Evolutionary conservation across 768 basidiomycete species (phyloP).

Genomic region (Termitomyces sp.): DNA sequence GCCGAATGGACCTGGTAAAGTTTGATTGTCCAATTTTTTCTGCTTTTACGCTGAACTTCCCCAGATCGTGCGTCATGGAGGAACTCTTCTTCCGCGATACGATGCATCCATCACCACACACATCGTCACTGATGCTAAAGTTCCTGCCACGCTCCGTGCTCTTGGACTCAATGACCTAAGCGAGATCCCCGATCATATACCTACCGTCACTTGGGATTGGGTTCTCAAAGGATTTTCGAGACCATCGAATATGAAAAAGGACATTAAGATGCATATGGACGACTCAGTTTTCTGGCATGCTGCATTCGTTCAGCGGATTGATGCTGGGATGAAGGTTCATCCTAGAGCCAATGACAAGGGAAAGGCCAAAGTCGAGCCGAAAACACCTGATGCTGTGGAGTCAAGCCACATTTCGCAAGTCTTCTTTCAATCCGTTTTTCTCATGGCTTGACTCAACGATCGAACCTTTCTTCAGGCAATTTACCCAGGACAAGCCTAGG

Average conservation of each 20-base stretch:
- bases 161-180: slow-evolving; percentile 43
- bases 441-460: neutral
- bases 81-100: slow-evolving; percentile 51
- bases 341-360: slow-evolving; percentile 19
- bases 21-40: slow-evolving; percentile 8
- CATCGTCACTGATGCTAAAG: slow-evolving; percentile 49
- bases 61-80: slow-evolving; percentile 64
- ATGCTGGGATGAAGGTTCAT: slow-evolving; percentile 31
- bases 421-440: neutral
- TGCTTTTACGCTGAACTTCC: neutral
- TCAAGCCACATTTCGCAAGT: slow-evolving; percentile 46
- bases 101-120: slow-evolving; percentile 57
- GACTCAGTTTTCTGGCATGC: slow-evolving; percentile 37
- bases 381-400: slow-evolving; percentile 17
- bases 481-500: slow-evolving; percentile 26
- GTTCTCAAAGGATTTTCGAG: slow-evolving; percentile 35
- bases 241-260: slow-evolving; percentile 15
- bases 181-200: slow-evolving; percentile 62
- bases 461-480: slow-evolving; percentile 19
- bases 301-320: slow-evolving; percentile 41
- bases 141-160: slow-evolving; percentile 26
- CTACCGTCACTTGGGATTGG: slow-evolving; percentile 64
- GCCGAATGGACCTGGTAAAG: slow-evolving; percentile 58
- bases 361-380: neutral
- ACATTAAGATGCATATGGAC: slow-evolving; percentile 26